phyloP scores from a whole-genome alignment of 768 basidiomycete genomes.

The Trametes coccinea region DNA sequence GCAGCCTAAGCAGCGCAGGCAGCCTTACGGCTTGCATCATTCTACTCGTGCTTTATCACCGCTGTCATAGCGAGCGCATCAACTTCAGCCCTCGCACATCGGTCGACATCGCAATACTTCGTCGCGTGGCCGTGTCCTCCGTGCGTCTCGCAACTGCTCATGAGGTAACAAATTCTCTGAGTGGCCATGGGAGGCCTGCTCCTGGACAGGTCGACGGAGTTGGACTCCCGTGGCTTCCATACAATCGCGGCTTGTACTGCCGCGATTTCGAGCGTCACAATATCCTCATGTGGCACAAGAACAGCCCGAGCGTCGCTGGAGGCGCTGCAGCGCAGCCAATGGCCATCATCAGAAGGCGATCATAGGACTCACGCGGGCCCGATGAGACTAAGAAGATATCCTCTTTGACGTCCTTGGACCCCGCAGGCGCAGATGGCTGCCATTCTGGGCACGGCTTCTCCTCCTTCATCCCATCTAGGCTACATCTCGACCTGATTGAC shows the following conservation, averaged over 20 bases:
- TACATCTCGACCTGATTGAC: background rate
- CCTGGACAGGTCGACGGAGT: background rate
- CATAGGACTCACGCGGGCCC: background rate
- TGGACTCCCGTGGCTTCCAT: background rate
- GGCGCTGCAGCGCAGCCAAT: background rate
- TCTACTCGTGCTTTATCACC: background rate
- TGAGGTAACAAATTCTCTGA: background rate
- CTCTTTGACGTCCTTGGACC: background rate
- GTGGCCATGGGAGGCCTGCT: conserved; percentile 1
- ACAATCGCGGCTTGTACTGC: background rate
- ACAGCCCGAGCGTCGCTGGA: background rate
- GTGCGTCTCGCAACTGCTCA: conserved; percentile 2
- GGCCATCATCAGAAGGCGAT: background rate
- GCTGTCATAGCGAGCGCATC: background rate
- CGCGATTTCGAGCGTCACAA: background rate
- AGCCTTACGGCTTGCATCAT: background rate
- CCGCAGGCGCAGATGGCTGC: background rate
- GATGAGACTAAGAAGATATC: background rate
- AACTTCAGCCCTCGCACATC: background rate
- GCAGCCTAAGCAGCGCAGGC: background rate
- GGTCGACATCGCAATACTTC: background rate
- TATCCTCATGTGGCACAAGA: background rate
- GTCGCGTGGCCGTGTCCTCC: background rate
- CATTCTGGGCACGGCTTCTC: background rate
- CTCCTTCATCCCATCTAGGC: background rate